A percentile compares a stretch with the other conserved stretches of the same genome.
Evolutionary conservation across 1,284 basidiomycete genomes (phyloP).

Genomic region (Malassezia slooffiae): DNA sequence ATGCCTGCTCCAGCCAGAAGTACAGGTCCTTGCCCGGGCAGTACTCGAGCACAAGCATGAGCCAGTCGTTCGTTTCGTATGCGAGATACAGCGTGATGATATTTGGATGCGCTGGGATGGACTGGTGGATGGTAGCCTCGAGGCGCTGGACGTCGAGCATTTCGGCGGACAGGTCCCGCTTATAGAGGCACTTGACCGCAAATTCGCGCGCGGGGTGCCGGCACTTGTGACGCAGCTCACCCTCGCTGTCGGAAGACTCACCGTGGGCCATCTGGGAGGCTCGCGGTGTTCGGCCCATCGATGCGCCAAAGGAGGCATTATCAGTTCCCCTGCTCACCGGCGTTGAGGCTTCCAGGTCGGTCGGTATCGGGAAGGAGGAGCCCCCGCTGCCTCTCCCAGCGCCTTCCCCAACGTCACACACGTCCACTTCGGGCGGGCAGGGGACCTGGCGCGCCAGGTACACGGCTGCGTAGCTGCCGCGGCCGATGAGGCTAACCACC

Average conservation of each 20-base stretch:
- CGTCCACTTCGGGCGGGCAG: too few species aligned
- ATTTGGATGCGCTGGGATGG: conserved; percentile 77
- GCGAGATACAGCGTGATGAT: conserved; percentile 75
- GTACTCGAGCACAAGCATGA: conserved; percentile 73
- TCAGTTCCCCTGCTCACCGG: too few species aligned
- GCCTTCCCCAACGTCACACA: neutral
- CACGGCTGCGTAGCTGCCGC: conserved; percentile 44
- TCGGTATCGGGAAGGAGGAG: too few species aligned
- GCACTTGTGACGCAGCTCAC: too few species aligned
- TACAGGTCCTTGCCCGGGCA: conserved; percentile 83
- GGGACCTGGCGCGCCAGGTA: conserved; percentile 39
- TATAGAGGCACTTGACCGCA: conserved; percentile 90
- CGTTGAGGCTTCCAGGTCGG: too few species aligned
- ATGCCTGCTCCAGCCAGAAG: conserved; percentile 73
- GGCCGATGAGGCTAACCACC: conserved; percentile 37
- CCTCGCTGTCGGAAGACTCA: too few species aligned
- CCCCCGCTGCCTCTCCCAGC: neutral
- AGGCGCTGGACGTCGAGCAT: conserved; percentile 41
- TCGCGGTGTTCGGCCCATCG: too few species aligned
- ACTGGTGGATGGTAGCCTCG: conserved; percentile 85
- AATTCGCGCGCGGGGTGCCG: conserved; percentile 56
- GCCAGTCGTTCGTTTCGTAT: conserved; percentile 62
- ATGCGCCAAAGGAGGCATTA: too few species aligned
- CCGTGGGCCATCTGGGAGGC: too few species aligned
- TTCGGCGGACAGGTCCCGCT: conserved; percentile 35